A percentile compares a stretch with the other conserved stretches of the same genome.
These are phyloP conservation scores for Spizellomyces sp. DNA, from an alignment of 192 early-diverging fungal species.

Conservation along the genomic window DNA sequence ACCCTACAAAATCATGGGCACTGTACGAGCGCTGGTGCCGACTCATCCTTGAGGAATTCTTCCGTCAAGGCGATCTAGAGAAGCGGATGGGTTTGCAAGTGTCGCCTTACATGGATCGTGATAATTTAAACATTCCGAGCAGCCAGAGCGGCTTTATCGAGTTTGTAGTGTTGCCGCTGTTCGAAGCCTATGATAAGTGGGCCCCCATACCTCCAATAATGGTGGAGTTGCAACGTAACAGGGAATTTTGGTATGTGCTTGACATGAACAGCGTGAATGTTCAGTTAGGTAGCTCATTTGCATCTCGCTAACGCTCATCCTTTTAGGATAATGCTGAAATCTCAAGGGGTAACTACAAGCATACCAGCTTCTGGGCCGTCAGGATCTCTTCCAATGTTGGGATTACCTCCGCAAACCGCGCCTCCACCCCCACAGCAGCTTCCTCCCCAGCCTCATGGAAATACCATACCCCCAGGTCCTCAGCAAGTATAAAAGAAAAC, in stretches of 20 bases:
- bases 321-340: slow-evolving; percentile 1
- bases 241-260: slow-evolving; percentile 46
- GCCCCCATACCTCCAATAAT: slow-evolving; percentile 36
- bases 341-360: not conserved
- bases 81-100: slow-evolving; percentile 47
- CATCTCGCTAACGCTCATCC: not conserved
- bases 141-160: slow-evolving; percentile 57
- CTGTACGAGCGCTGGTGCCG: slow-evolving; percentile 48
- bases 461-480: too few relatives aligned
- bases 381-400: too few relatives aligned
- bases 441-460: too few relatives aligned
- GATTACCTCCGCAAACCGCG: too few relatives aligned
- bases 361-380: slow-evolving; percentile 3
- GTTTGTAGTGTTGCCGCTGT: slow-evolving; percentile 47
- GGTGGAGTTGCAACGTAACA: slow-evolving; percentile 30
- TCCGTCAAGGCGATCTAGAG: slow-evolving; percentile 54
- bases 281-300: not conserved
- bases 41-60: slow-evolving; percentile 51
- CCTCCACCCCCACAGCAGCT: too few relatives aligned
- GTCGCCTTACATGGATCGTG: slow-evolving; percentile 53
- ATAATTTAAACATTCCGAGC: slow-evolving; percentile 48
- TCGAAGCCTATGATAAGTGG: slow-evolving; percentile 43
- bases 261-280: not conserved
- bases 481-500: too few relatives aligned
- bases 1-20: slow-evolving; percentile 49